Base-by-base conservation (phyloP, 179 eudicot genomes). In the Drosera spatulata region DNA sequence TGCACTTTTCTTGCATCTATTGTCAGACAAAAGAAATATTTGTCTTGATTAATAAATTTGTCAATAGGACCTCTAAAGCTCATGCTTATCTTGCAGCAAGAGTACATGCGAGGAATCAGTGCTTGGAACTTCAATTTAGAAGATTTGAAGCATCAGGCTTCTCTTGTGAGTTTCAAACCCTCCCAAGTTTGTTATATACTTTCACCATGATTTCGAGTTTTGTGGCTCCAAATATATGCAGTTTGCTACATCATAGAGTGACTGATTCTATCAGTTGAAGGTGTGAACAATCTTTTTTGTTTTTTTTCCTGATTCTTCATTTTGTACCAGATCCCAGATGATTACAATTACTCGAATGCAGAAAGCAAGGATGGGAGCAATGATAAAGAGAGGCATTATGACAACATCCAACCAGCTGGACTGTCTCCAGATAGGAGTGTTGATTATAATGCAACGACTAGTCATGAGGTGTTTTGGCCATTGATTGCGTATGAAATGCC, bases 81-180 rank as follows among this genome's bases (percentile, higher is more conserved):
- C 11, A 5, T 7, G 39, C 44, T 37, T 56, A 4, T 40, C 59
- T 47, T 83, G 85, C 83, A 93, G 93, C 90, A 89, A 86, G 95
- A 89, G 68, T 93, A 89, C 65, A 93, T 93, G 47, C 80, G 95
- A 66, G 96, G 96, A 59, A 86, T 93, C 53, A 93, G 99, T 73
- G 99, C 95, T 38, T 93, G 99, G 99, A 86, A 93, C 76, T 93
- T 93, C 63, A 93, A 93, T 76, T 81, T 93, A 78, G 96, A 89
- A 61, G 96, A 86, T 76, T 75, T 93, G 80, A 93, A 86, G 81
- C 81, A 77, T 73, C 96, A 86, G 71, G 99, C 99, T 75, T 87
- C 93, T 61, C 83, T 82, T 62, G 99, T 93, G 86, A 79, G 89
- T 69, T 52, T 38, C 33, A 51, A 51, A 51, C 54, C 6, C 33